phyloP scores from a whole-genome alignment of 2,329 filamentous ascomycete species.

The Periconia macrospinosa region DNA sequence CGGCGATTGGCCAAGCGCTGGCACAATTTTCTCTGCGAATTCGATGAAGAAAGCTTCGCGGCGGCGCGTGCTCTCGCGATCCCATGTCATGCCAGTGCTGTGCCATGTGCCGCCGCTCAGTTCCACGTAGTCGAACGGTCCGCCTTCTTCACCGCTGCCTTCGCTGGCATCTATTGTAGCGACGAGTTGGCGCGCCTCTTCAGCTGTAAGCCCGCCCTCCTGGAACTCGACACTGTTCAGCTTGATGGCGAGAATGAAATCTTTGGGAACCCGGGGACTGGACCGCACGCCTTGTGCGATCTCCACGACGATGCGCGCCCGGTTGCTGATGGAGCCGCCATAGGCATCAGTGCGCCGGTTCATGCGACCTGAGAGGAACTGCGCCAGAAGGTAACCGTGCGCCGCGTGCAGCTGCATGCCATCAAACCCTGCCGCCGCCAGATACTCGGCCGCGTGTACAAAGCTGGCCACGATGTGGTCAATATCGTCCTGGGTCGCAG shows the following conservation, averaged over 20 bases:
- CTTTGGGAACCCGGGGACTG: conserved; percentile 40
- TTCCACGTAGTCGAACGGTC: conserved; percentile 57
- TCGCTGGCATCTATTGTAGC: conserved; percentile 47
- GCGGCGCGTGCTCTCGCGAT: conserved; percentile 54
- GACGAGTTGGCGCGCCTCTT: conserved; percentile 52
- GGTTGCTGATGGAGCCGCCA: conserved; percentile 50
- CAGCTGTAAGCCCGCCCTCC: conserved; percentile 49
- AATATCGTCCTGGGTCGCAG: conserved; percentile 56
- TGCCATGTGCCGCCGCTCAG: conserved; percentile 63
- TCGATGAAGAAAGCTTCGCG: conserved; percentile 61
- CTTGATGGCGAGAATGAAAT: conserved; percentile 54
- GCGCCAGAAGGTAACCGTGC: conserved; percentile 54
- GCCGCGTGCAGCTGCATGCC: conserved; percentile 59
- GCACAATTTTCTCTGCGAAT: conserved; percentile 57
- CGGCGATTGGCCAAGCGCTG: conserved; percentile 36
- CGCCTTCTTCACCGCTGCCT: background rate
- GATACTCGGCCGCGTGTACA: conserved; percentile 60
- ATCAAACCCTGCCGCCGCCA: conserved; percentile 60
- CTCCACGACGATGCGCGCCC: conserved; percentile 50
- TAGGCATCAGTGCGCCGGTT: conserved; percentile 54
- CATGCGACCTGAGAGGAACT: conserved; percentile 46
- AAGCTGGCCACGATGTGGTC: conserved; percentile 50
- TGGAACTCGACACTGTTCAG: conserved; percentile 57
- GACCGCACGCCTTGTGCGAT: conserved; percentile 48
- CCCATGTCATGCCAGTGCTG: conserved; percentile 51